Evolutionary conservation across 352 stramenopile species (phyloP).

Genomic region (Phytophthora macrochlamydospora): DNA sequence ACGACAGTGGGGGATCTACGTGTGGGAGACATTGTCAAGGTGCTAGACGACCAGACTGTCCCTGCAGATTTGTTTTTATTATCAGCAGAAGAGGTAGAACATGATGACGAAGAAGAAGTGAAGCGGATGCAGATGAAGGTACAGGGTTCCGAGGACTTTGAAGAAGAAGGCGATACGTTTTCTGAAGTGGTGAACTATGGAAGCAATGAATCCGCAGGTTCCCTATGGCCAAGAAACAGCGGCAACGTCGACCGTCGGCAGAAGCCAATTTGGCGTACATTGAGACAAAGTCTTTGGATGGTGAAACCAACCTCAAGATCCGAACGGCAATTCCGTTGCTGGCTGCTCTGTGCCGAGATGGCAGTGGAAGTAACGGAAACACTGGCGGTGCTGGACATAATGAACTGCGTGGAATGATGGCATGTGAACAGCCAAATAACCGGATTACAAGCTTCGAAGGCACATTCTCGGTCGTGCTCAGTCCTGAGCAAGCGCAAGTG

Average conservation of each 20-base stretch:
- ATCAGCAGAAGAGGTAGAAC: slow-evolving; percentile 52
- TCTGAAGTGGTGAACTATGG: not conserved
- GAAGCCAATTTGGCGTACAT: slow-evolving; percentile 73
- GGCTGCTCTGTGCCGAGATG: slow-evolving; percentile 32
- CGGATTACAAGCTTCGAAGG: slow-evolving; percentile 87
- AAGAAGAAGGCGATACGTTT: slow-evolving; percentile 12
- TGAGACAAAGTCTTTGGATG: slow-evolving; percentile 86
- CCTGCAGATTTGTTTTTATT: slow-evolving; percentile 80
- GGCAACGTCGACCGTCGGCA: slow-evolving; percentile 12
- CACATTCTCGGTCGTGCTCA: slow-evolving; percentile 56
- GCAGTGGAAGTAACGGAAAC: slow-evolving; percentile 5
- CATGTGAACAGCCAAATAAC: slow-evolving; percentile 85
- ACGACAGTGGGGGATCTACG: slow-evolving; percentile 67
- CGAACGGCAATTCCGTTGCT: slow-evolving; percentile 71
- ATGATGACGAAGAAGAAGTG: slow-evolving; percentile 40
- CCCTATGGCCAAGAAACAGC: not conserved
- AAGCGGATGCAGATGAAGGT: slow-evolving; percentile 3
- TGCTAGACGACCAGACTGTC: slow-evolving; percentile 67
- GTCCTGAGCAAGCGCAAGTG: slow-evolving; percentile 34
- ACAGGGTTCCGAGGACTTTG: slow-evolving; percentile 8
- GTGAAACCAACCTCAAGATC: slow-evolving; percentile 88
- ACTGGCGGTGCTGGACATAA: slow-evolving; percentile 40
- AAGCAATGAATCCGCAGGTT: not conserved
- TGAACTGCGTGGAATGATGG: slow-evolving; percentile 57
- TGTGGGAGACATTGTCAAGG: slow-evolving; percentile 85